Conservation (phyloP, 768 basidiomycete species). For the Exidia glandulosa region DNA sequence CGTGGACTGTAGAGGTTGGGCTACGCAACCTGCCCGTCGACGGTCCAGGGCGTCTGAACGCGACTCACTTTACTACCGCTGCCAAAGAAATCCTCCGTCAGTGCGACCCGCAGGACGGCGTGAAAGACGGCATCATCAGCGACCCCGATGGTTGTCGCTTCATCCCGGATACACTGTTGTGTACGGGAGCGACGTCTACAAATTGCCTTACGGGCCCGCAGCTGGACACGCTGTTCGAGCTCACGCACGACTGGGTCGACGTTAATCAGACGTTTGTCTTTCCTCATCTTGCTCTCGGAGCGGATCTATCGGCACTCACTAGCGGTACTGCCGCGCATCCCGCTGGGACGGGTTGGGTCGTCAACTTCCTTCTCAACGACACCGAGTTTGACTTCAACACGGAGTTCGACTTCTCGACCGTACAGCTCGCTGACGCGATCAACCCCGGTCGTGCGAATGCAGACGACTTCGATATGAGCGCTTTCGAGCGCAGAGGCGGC, state of each 20-base stretch:
- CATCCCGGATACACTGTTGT: background rate
- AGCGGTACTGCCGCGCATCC: background rate
- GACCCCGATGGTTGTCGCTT: background rate
- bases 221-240: background rate
- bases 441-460: background rate
- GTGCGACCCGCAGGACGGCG: background rate
- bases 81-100: background rate
- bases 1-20: background rate
- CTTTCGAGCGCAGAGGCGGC: constrained; percentile 14
- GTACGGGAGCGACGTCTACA: background rate
- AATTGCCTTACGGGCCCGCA: background rate
- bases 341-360: background rate
- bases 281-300: background rate
- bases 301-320: background rate
- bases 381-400: background rate
- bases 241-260: background rate
- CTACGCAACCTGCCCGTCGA: background rate
- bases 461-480: constrained; percentile 5
- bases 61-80: background rate
- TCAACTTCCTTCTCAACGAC: background rate
- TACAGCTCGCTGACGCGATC: background rate
- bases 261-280: background rate
- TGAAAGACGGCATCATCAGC: background rate
- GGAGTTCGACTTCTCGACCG: background rate
- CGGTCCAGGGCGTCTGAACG: background rate